Conservation (phyloP, 2,329 filamentous ascomycete genomes). For the Aspergillus sojae region DNA sequence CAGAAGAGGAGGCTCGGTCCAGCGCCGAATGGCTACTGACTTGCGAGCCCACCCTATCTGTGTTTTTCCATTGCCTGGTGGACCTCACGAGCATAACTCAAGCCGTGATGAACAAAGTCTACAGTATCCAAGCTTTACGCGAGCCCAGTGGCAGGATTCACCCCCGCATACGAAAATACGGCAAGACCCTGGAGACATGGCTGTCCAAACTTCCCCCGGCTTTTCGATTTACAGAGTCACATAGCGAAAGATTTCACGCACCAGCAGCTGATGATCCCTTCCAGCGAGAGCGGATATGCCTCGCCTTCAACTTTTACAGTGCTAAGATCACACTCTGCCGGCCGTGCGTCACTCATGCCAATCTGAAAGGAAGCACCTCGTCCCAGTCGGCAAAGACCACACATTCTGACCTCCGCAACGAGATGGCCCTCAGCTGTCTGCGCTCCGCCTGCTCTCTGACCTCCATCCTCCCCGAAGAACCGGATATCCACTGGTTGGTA, state of each 20-base stretch:
- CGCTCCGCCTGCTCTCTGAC: slow-evolving; percentile 41
- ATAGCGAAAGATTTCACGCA: slow-evolving; percentile 24
- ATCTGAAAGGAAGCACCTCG: slow-evolving; percentile 12
- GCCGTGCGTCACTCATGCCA: slow-evolving; percentile 44
- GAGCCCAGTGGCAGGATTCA: slow-evolving; percentile 35
- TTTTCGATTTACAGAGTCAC: slow-evolving; percentile 37
- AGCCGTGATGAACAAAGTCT: slow-evolving; percentile 40
- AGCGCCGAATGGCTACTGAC: slow-evolving; percentile 24
- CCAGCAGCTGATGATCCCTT: slow-evolving; percentile 17
- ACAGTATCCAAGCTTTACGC: slow-evolving; percentile 41
- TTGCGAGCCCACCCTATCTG: slow-evolving; percentile 33
- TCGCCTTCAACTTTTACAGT: slow-evolving; percentile 47
- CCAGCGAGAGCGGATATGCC: slow-evolving; percentile 35
- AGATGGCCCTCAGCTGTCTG: slow-evolving; percentile 40
- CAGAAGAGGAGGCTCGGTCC: slow-evolving; percentile 13
- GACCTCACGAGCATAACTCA: slow-evolving; percentile 43
- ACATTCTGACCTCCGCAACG: slow-evolving; percentile 15
- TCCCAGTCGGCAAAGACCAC: background rate
- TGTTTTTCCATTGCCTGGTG: slow-evolving; percentile 42
- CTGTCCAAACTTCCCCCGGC: slow-evolving; percentile 32
- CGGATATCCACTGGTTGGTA: slow-evolving; percentile 37
- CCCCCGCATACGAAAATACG: slow-evolving; percentile 35
- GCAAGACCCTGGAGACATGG: slow-evolving; percentile 38
- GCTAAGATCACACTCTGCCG: slow-evolving; percentile 44
- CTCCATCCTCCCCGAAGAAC: slow-evolving; percentile 39